These are phyloP conservation scores for Mycena amicta DNA, from an alignment of 768 basidiomycete genomes.

Conservation along the genomic window DNA sequence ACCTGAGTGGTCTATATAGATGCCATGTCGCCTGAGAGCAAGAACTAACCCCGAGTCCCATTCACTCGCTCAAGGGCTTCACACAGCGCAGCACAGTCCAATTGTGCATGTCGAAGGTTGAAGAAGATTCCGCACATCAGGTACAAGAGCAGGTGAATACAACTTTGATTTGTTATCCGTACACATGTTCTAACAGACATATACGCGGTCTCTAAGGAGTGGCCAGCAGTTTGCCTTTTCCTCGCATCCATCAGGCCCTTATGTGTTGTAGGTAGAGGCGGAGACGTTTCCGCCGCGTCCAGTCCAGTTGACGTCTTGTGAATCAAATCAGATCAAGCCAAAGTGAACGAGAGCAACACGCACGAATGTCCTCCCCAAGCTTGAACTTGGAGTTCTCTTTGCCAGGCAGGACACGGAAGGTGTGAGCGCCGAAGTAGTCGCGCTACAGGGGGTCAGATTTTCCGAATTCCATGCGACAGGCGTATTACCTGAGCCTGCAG, in stretches of 20 bases:
- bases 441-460: conserved; percentile 50
- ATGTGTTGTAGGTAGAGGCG: conserved; percentile 78
- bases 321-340: conserved; percentile 7
- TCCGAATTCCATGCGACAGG: no score
- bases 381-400: conserved; percentile 86
- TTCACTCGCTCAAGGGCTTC: conserved; percentile 50
- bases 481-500: conserved; percentile 95
- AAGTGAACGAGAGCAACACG: conserved; percentile 35
- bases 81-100: conserved; percentile 27
- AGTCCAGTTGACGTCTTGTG: conserved; percentile 94
- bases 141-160: conserved; percentile 9
- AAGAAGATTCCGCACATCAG: conserved; percentile 77
- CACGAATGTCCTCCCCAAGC: conserved; percentile 85
- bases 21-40: conserved; percentile 1
- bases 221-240: conserved; percentile 10
- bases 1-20: conserved; percentile 41
- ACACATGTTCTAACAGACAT: conserved; percentile 22
- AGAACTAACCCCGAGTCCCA: conserved; percentile 58
- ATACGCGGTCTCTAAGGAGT: conserved; percentile 12
- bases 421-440: conserved; percentile 99
- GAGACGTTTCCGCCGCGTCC: conserved; percentile 96
- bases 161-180: conserved; percentile 17
- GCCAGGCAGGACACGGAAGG: conserved; percentile 91
- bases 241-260: conserved; percentile 12
- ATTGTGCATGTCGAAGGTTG: conserved; percentile 33